phyloP scores from a whole-genome alignment of 2,329 filamentous ascomycete genomes.

The Hypomyces perniciosus region DNA sequence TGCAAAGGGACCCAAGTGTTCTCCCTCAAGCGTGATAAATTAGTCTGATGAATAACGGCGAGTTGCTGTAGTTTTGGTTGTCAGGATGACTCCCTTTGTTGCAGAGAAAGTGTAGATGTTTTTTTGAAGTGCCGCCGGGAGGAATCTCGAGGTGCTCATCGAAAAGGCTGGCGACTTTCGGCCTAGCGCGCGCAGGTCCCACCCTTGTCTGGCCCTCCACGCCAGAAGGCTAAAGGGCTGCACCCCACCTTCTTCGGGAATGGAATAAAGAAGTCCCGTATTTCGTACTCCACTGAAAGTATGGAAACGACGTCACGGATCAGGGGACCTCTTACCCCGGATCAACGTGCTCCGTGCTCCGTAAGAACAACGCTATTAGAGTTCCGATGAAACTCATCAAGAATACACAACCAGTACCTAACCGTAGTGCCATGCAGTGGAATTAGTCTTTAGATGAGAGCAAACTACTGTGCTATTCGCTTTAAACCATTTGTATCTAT shows the following conservation, averaged over 20 bases:
- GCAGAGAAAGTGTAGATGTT: conserved; percentile 24
- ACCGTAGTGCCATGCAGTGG: too few species aligned
- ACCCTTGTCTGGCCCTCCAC: conserved; percentile 10
- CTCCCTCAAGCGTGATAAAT: not conserved
- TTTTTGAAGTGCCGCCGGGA: conserved; percentile 26
- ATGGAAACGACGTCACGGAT: conserved; percentile 11
- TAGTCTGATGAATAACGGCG: conserved; percentile 5
- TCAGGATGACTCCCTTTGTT: conserved; percentile 8
- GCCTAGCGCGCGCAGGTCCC: conserved; percentile 26
- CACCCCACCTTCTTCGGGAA: not conserved
- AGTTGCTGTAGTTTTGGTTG: conserved; percentile 5
- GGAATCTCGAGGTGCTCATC: conserved; percentile 31
- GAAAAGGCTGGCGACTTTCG: conserved; percentile 26
- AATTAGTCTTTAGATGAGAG: too few species aligned
- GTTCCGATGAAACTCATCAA: too few species aligned
- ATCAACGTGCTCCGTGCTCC: not conserved
- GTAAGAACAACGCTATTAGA: too few species aligned
- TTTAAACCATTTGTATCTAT: not conserved
- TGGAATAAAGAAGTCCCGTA: conserved; percentile 10
- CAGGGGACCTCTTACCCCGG: conserved; percentile 6
- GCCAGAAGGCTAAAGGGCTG: conserved; percentile 6
- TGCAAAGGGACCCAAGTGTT: not conserved
- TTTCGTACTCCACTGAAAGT: not conserved
- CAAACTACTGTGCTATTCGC: too few species aligned
- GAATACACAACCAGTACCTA: too few species aligned